phyloP scores from a whole-genome alignment of 495 filamentous ascomycete species.

The Lentithecium fluviatile region DNA sequence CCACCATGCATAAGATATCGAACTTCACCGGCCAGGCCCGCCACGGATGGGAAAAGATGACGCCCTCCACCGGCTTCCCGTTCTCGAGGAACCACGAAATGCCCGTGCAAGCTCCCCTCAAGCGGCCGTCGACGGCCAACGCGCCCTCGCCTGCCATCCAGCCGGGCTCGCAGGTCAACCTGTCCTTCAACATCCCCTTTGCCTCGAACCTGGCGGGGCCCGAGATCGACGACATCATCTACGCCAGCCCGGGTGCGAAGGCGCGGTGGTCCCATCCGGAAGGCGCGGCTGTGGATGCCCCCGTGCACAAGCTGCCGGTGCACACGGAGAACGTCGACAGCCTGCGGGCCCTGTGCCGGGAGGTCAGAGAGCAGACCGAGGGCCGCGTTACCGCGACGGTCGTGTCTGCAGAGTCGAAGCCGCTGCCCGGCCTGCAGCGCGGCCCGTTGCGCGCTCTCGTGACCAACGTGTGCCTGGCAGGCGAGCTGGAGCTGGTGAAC shows the following conservation, averaged over 20 bases:
- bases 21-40: slow-evolving; percentile 78
- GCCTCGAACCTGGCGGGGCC: slow-evolving; percentile 86
- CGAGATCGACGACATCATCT: slow-evolving; percentile 84
- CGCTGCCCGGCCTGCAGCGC: slow-evolving; percentile 62
- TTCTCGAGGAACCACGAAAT: slow-evolving; percentile 62
- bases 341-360: slow-evolving; percentile 71
- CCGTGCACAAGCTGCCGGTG: slow-evolving; percentile 81
- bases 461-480: slow-evolving; percentile 86
- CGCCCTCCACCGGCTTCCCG: slow-evolving; percentile 57
- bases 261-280: slow-evolving; percentile 89
- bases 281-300: slow-evolving; percentile 75
- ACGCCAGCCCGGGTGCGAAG: slow-evolving; percentile 78
- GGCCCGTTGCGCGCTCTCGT: slow-evolving; percentile 69
- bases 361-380: slow-evolving; percentile 68
- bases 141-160: slow-evolving; percentile 43
- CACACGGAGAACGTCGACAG: slow-evolving; percentile 80
- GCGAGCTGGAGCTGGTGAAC: slow-evolving; percentile 76
- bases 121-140: slow-evolving; percentile 64
- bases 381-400: slow-evolving; percentile 77
- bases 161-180: slow-evolving; percentile 50
- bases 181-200: slow-evolving; percentile 95
- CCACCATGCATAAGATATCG: slow-evolving; percentile 83
- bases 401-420: slow-evolving; percentile 77
- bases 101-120: slow-evolving; percentile 61
- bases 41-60: slow-evolving; percentile 92